Evolutionary conservation across 2,329 filamentous ascomycete genomes (phyloP).

Genomic region (Chaetomium globosum): DNA sequence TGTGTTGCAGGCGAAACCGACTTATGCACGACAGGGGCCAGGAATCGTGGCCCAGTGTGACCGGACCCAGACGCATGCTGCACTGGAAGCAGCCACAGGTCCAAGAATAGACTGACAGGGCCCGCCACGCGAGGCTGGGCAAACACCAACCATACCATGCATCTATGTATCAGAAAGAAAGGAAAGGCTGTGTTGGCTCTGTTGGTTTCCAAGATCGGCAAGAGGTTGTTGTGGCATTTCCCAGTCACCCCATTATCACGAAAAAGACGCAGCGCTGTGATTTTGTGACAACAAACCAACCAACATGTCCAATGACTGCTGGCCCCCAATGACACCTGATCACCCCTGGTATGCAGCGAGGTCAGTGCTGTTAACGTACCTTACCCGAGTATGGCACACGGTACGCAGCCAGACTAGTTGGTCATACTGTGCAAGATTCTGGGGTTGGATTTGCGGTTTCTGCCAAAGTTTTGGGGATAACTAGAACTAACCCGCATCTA

Average conservation of each 20-base stretch:
- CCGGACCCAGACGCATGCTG: not conserved
- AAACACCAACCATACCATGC: not conserved
- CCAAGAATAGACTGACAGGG: conserved; percentile 1
- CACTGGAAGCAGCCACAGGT: not conserved
- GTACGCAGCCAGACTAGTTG: too few species aligned
- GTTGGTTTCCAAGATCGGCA: not conserved
- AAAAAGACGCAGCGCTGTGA: too few species aligned
- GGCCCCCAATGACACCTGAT: too few species aligned
- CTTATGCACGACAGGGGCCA: not conserved
- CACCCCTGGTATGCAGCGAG: too few species aligned
- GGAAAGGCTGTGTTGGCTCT: not conserved
- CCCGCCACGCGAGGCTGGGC: not conserved
- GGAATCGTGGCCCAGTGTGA: not conserved
- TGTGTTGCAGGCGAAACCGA: not conserved
- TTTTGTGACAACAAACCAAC: too few species aligned
- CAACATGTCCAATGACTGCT: too few species aligned
- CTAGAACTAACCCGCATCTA: too few species aligned
- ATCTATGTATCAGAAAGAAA: not conserved
- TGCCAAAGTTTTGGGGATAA: too few species aligned
- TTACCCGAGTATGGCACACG: too few species aligned
- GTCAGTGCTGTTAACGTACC: too few species aligned
- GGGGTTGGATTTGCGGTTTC: too few species aligned
- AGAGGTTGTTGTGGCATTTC: not conserved
- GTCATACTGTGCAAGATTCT: too few species aligned
- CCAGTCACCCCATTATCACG: not conserved